Base-by-base conservation (phyloP, 306 rosid genomes). In the Leucaena leucocephala region DNA sequence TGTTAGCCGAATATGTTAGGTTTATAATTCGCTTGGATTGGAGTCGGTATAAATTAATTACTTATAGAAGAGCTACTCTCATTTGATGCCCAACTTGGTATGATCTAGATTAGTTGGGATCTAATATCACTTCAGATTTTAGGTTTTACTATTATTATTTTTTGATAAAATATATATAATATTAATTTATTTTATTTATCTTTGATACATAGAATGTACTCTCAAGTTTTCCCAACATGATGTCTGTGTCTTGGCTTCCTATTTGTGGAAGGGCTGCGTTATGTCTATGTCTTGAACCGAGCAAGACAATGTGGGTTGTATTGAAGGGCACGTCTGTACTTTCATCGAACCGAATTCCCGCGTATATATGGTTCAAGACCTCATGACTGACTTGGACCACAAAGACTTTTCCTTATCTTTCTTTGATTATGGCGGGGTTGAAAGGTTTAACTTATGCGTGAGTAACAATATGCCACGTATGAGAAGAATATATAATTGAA, bases 351-450 rank as follows among this genome's bases (percentile, higher is more conserved):
- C n/a, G 43, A 71, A 14, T 52, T n/a, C 11, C 9, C 40, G 5
- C 39, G 55, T 27, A 27, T 10, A 11, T 10, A 5, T 7, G 76
- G 38, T 71, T 13, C 40, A 6, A 68, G 27, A 48, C 14, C 66
- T 27, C 66, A 59, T 59, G 39, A 34, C 68, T 73, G 62, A 27
- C 74, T 34, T 82, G 76, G 40, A n/a, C 62, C 71, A 70, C 9
- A 12, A 0, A 7, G 3, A 45, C 9, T 3, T 64, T 66, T 66
- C 71, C 71, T 39, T 36, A 34, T 35, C n/a, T 63, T 27, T 27
- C 7, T 19, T 57, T 21, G 13, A 61, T 61, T 61, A 12, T 61
- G 40, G 40, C 16, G 39, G 40, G 19, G n/a, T 33, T 61, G 9
- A 61, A 34, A 12, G 67, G 40, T 13, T 61, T 27, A 12, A 33